These are phyloP conservation scores for Ustilago curta DNA, from an alignment of 1,284 basidiomycete species.

Conservation along the genomic window DNA sequence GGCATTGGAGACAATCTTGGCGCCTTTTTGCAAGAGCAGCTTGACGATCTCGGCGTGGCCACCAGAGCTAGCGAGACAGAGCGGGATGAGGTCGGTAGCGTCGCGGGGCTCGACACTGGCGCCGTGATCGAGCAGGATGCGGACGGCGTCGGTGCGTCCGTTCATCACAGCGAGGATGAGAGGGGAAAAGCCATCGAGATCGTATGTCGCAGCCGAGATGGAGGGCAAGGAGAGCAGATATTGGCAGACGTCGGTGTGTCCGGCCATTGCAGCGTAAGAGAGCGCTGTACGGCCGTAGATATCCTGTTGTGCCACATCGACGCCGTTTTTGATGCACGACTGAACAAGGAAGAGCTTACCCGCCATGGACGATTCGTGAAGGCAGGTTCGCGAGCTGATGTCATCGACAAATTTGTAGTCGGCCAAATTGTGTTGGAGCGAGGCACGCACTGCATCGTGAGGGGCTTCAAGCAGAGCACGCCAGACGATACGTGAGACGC, in stretches of 20 bases:
- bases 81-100: conserved; percentile 80
- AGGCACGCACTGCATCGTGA: conserved; percentile 51
- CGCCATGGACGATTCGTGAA: conserved; percentile 92
- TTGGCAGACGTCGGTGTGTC: conserved; percentile 81
- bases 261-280: conserved; percentile 96
- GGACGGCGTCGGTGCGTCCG: conserved; percentile 82
- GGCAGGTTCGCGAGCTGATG: conserved; percentile 92
- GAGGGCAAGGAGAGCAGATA: conserved; percentile 79
- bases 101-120: conserved; percentile 57
- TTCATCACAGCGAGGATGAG: conserved; percentile 90
- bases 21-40: conserved; percentile 81
- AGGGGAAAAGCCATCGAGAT: conserved; percentile 87
- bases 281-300: conserved; percentile 92
- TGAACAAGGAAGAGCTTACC: conserved; percentile 84
- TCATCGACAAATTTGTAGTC: conserved; percentile 94
- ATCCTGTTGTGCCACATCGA: conserved; percentile 79
- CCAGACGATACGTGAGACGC: conserved; percentile 66
- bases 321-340: conserved; percentile 81
- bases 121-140: conserved; percentile 61
- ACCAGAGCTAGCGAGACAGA: conserved; percentile 89
- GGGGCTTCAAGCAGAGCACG: conserved; percentile 63
- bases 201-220: conserved; percentile 77
- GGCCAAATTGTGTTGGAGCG: conserved; percentile 70
- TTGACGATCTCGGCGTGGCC: conserved; percentile 87
- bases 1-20: conserved; percentile 84